Evolutionary conservation across 1,284 basidiomycete genomes (phyloP).

Genomic region (Vanrija sp.): DNA sequence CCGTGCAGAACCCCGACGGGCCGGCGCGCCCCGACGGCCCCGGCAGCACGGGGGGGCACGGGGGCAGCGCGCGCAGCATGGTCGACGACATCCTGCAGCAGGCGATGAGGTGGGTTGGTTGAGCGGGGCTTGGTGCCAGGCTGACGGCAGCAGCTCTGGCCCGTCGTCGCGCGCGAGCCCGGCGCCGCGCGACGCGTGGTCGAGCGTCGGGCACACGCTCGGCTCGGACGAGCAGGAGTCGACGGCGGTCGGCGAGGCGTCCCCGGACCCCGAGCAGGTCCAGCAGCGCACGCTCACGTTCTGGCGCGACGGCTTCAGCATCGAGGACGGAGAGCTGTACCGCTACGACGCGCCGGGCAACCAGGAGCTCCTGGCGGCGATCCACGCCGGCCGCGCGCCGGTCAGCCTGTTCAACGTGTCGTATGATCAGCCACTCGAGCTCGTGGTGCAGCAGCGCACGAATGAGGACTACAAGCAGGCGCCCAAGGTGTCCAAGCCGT

Average conservation of each 20-base stretch:
- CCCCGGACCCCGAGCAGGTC: constrained; percentile 57
- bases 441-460: constrained; percentile 71
- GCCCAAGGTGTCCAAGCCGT: constrained; percentile 53
- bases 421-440: constrained; percentile 77
- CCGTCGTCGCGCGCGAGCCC: constrained; percentile 15
- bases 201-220: constrained; percentile 66
- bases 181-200: constrained; percentile 56
- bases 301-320: constrained; percentile 90
- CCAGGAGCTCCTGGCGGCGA: constrained; percentile 66
- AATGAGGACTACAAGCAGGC: constrained; percentile 65
- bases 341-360: constrained; percentile 79
- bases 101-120: constrained; percentile 69
- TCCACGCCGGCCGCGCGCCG: constrained; percentile 79
- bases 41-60: neutral
- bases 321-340: constrained; percentile 84
- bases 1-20: constrained; percentile 75
- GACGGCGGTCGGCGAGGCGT: constrained; percentile 52
- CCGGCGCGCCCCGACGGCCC: constrained; percentile 18
- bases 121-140: constrained; percentile 15
- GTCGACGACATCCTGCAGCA: constrained; percentile 77
- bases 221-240: constrained; percentile 80
- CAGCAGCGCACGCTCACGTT: constrained; percentile 79
- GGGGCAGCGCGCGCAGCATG: constrained; percentile 51
- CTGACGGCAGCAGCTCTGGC: constrained; percentile 23
- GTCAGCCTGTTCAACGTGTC: constrained; percentile 70